Evolutionary conservation across 2,329 filamentous ascomycete genomes (phyloP), one percentile per base, ranked within the genome.

Genomic region (Hymenoscyphus salicellus): DNA sequence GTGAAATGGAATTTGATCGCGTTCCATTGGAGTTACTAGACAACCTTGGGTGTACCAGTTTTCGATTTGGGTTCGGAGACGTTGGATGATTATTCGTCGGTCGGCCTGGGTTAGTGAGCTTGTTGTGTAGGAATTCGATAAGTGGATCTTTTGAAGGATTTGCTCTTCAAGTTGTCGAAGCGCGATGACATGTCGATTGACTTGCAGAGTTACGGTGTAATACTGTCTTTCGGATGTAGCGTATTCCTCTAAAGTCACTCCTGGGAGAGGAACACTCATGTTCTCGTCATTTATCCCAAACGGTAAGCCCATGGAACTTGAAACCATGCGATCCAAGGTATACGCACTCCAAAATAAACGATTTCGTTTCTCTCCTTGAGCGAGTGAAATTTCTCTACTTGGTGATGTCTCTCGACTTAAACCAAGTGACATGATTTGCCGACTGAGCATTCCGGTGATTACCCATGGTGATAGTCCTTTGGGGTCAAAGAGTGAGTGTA

Each of bases 21-120:
- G 55, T 56, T 56, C 55, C 55, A 56, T 56, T 11, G 55, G 55
- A 33, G 55, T 56, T n/a, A 33, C 55, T 2, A 56, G 55, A 56
- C 55, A 56, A 20, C 55, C 55, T 33, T 56, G 55, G 1, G 55
- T n/a, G 10, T 56, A 56, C 55, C 55, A 56, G 55, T 56, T 56
- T 17, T 56, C 55, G 16, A 56, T 56, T n/a, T 56, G 55, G 1
- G 55, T 56, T 56, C 55, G 55, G 14, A 56, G 55, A 11, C 55
- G 55, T 32, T 56, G 55, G 28, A n/a, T 56, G 14, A 56, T 56
- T 3, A 56, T 32, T 8, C 28, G 28, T 10, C 55, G 55, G 6
- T 56, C 55, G 30, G 55, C 55, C 30, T 56, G 55, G 2, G 55
- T 56, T 2, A 56, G 26, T 30, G 26, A 56, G 30, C 26, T 56